These are phyloP conservation scores for Boletus fagicola DNA, from an alignment of 768 basidiomycete species.

Conservation along the genomic window DNA sequence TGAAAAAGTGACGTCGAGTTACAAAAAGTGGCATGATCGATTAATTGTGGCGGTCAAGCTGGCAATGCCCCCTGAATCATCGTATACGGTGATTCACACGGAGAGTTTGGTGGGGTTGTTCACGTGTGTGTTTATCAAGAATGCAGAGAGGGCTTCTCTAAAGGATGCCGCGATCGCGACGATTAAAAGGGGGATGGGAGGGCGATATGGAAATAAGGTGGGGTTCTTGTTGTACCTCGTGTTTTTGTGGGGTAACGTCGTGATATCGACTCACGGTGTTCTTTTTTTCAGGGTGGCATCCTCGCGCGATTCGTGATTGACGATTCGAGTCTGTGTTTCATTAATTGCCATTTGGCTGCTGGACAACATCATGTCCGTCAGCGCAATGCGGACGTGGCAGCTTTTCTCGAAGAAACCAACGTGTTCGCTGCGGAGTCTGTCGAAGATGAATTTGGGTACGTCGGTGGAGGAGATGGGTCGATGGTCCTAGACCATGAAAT, in stretches of 20 bases:
- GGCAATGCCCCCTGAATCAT: slow-evolving; percentile 68
- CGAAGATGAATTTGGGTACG: slow-evolving; percentile 65
- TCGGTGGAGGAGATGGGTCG: slow-evolving; percentile 89
- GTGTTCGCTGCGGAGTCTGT: slow-evolving; percentile 55
- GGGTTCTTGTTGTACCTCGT: slow-evolving; percentile 14
- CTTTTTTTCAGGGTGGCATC: slow-evolving; percentile 71
- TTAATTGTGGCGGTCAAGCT: slow-evolving; percentile 69
- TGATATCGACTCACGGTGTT: neutral
- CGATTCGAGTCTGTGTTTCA: slow-evolving; percentile 89
- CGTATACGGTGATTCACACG: slow-evolving; percentile 78
- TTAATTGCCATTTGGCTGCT: slow-evolving; percentile 97
- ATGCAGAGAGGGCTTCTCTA: slow-evolving; percentile 55
- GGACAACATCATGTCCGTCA: slow-evolving; percentile 81
- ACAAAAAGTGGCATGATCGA: slow-evolving; percentile 86
- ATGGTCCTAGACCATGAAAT: slow-evolving; percentile 95
- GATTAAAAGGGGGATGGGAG: slow-evolving; percentile 90
- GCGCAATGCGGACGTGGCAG: slow-evolving; percentile 84
- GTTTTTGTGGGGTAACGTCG: neutral
- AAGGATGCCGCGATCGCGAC: slow-evolving; percentile 73
- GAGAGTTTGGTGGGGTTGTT: slow-evolving; percentile 92
- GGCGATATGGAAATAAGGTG: slow-evolving; percentile 95
- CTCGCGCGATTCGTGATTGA: slow-evolving; percentile 87
- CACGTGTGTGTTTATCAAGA: slow-evolving; percentile 70
- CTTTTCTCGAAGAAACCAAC: slow-evolving; percentile 78
- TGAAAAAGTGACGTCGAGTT: slow-evolving; percentile 83